Conservation (phyloP, 805 yeast genomes). For the Yarrowia hollandica region DNA sequence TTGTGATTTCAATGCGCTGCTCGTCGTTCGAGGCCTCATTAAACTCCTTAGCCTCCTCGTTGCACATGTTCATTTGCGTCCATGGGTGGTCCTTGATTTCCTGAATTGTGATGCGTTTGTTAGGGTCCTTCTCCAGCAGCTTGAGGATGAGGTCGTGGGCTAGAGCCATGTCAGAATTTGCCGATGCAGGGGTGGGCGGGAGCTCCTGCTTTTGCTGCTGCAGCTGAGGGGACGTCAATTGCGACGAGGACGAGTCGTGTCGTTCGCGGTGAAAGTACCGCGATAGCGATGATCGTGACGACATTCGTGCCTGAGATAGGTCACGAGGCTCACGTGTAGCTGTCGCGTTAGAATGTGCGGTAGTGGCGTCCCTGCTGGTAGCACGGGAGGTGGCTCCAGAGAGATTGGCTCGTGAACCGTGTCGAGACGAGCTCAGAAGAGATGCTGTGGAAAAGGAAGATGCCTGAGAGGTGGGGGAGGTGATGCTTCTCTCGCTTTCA, state of each 20-base stretch:
- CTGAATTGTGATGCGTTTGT: conserved; percentile 61
- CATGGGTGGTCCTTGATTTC: conserved; percentile 81
- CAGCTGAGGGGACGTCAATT: neutral
- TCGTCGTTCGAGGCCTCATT: conserved; percentile 41
- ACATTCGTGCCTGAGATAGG: conserved; percentile 9
- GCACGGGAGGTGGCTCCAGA: neutral
- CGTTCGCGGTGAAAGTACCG: conserved; percentile 7
- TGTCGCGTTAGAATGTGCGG: conserved; percentile 13
- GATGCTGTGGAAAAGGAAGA: conserved; percentile 19
- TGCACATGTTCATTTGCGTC: conserved; percentile 32
- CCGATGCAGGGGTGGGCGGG: neutral
- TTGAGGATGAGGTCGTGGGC: conserved; percentile 57
- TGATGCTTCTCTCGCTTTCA: conserved; percentile 5
- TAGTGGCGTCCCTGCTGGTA: conserved; percentile 3
- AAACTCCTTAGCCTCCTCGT: conserved; percentile 44
- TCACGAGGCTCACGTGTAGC: conserved; percentile 13
- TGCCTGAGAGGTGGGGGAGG: conserved; percentile 15
- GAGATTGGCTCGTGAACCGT: conserved; percentile 1
- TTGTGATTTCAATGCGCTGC: conserved; percentile 57
- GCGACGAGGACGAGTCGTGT: neutral
- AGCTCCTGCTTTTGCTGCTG: too few species aligned
- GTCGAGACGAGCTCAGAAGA: neutral
- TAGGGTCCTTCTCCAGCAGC: conserved; percentile 70
- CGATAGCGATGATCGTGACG: conserved; percentile 1
- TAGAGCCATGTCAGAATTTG: conserved; percentile 36